phyloP scores from a whole-genome alignment of 352 stramenopile species.

The Pythium aphanidermatum region DNA sequence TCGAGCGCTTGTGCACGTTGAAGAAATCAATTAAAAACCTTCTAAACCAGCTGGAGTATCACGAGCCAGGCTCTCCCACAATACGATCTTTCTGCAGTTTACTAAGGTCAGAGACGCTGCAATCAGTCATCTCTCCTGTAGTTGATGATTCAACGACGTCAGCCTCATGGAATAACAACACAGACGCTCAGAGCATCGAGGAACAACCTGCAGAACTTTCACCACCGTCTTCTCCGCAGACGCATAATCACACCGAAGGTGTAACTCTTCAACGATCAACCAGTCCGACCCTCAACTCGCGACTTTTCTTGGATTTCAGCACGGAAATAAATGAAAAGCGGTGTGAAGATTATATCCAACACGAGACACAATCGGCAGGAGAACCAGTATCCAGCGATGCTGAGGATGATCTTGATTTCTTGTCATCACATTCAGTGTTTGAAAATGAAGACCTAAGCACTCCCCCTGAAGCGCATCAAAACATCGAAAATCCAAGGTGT shows the following conservation, averaged over 20 bases:
- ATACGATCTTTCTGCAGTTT: constrained; percentile 46
- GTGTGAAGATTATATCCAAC: neutral
- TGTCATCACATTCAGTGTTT: neutral
- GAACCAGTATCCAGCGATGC: neutral
- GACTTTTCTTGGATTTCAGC: constrained; percentile 7
- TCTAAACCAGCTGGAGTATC: constrained; percentile 42
- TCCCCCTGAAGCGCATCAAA: too few relatives aligned
- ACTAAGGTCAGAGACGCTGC: constrained; percentile 34
- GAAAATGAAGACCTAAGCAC: too few relatives aligned
- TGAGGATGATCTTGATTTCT: too few relatives aligned
- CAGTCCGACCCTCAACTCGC: constrained; percentile 1
- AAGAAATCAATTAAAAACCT: constrained; percentile 60
- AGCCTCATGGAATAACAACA: too few relatives aligned
- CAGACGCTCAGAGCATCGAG: too few relatives aligned
- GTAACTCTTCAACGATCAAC: neutral
- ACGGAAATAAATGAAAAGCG: too few relatives aligned
- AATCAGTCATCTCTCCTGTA: constrained; percentile 13
- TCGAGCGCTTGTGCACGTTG: constrained; percentile 38
- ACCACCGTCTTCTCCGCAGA: too few relatives aligned
- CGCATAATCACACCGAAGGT: too few relatives aligned
- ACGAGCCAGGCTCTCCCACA: constrained; percentile 36
- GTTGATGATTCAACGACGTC: too few relatives aligned
- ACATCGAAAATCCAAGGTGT: too few relatives aligned
- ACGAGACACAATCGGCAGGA: neutral
- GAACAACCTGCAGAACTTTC: too few relatives aligned